Evolutionary conservation across 2,329 filamentous ascomycete species (phyloP).

Genomic region (Fonsecaea monophora): DNA sequence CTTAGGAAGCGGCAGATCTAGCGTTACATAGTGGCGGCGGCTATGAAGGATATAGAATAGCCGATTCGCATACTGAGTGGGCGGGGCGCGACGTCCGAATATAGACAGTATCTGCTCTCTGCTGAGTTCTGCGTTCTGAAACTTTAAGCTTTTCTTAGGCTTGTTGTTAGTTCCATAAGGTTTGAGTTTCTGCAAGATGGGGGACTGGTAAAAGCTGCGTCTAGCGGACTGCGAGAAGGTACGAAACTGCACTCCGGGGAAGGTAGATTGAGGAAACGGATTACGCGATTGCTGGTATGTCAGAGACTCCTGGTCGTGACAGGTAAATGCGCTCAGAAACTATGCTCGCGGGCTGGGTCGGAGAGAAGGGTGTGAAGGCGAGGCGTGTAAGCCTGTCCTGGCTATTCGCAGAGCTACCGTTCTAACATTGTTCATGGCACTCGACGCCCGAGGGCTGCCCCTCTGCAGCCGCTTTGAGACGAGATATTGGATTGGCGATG

Average conservation of each 20-base stretch:
- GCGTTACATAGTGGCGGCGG: conserved; percentile 54
- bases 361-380: conserved; percentile 18
- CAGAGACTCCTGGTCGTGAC: conserved; percentile 1
- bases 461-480: not conserved
- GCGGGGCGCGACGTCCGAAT: conserved; percentile 32
- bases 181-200: conserved; percentile 26
- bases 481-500: not conserved
- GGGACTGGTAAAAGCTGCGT: conserved; percentile 22
- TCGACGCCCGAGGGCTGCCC: conserved; percentile 17
- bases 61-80: conserved; percentile 33
- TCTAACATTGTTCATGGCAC: conserved; percentile 40
- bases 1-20: conserved; percentile 52
- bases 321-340: conserved; percentile 4
- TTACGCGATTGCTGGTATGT: not conserved
- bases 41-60: conserved; percentile 50
- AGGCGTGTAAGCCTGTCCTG: conserved; percentile 30
- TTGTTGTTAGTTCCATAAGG: conserved; percentile 31
- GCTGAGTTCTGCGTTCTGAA: conserved; percentile 32
- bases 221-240: conserved; percentile 19
- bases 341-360: conserved; percentile 11
- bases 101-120: conserved; percentile 29
- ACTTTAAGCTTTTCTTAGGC: conserved; percentile 37
- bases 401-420: conserved; percentile 38
- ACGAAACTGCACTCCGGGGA: conserved; percentile 7
- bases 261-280: not conserved